Conservation (phyloP, 306 rosid genomes). For the Acacia confusa region DNA sequence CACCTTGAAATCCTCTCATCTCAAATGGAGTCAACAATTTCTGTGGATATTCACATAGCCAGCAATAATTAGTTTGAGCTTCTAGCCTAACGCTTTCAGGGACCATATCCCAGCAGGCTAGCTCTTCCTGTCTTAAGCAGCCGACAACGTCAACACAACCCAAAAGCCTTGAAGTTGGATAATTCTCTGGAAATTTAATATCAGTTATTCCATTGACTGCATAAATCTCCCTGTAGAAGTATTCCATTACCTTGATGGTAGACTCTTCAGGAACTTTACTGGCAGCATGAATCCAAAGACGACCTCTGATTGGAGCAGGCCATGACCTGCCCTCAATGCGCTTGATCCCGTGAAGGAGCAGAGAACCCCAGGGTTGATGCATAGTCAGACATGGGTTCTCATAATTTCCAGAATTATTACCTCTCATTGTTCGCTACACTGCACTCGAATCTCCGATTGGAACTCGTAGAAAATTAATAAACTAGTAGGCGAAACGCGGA, state of each 20-base stretch:
- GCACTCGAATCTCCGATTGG: not conserved
- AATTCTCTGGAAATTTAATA: slow-evolving; percentile 74
- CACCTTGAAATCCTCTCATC: slow-evolving; percentile 98
- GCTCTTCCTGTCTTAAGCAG: slow-evolving; percentile 73
- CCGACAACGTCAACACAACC: slow-evolving; percentile 92
- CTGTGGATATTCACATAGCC: slow-evolving; percentile 96
- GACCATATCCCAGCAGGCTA: slow-evolving; percentile 77
- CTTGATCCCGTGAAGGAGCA: slow-evolving; percentile 83
- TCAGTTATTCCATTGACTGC: slow-evolving; percentile 75
- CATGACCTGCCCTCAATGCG: slow-evolving; percentile 92
- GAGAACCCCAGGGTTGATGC: slow-evolving; percentile 99
- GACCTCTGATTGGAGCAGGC: slow-evolving; percentile 89
- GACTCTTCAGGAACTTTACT: slow-evolving; percentile 88
- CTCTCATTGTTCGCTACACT: slow-evolving; percentile 31
- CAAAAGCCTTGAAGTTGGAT: slow-evolving; percentile 86
- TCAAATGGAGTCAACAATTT: slow-evolving; percentile 86
- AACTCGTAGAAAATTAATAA: not conserved
- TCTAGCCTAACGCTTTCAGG: slow-evolving; percentile 92
- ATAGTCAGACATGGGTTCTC: slow-evolving; percentile 84
- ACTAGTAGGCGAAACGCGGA: not conserved
- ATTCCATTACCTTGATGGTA: slow-evolving; percentile 91
- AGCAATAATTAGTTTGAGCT: slow-evolving; percentile 81
- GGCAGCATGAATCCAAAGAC: slow-evolving; percentile 97
- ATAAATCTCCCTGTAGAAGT: slow-evolving; percentile 77
- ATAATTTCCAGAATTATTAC: slow-evolving; percentile 50